phyloP scores from a whole-genome alignment of 257 asterid species.

The Thymus mandschuricus region DNA sequence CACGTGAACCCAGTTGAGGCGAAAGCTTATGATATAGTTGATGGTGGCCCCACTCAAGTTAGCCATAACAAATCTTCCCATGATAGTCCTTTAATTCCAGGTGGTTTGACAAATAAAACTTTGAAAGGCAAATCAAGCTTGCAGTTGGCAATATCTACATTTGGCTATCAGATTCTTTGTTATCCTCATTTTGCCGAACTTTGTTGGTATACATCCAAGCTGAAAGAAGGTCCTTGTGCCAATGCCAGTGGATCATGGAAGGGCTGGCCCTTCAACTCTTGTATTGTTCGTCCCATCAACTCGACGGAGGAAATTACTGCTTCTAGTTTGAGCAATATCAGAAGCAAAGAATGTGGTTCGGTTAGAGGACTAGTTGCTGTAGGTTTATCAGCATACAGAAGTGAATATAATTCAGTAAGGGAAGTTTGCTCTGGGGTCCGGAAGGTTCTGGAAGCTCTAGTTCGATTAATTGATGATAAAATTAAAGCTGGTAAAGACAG shows the following conservation, averaged over 20 bases:
- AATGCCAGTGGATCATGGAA: slow-evolving; percentile 78
- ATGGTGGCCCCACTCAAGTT: slow-evolving; percentile 38
- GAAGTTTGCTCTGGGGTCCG: slow-evolving; percentile 70
- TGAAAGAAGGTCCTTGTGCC: slow-evolving; percentile 90
- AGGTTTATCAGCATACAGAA: slow-evolving; percentile 88
- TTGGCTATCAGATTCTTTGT: slow-evolving; percentile 85
- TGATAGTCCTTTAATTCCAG: slow-evolving; percentile 39
- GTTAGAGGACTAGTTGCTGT: slow-evolving; percentile 91
- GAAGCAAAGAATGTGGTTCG: slow-evolving; percentile 54
- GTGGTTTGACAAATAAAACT: slow-evolving; percentile 42
- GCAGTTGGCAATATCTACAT: slow-evolving; percentile 74
- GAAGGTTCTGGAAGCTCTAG: slow-evolving; percentile 79
- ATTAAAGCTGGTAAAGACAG: slow-evolving; percentile 85
- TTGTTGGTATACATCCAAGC: slow-evolving; percentile 96
- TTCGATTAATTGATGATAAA: slow-evolving; percentile 59
- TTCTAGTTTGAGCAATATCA: slow-evolving; percentile 47
- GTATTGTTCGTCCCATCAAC: slow-evolving; percentile 72
- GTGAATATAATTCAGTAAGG: slow-evolving; percentile 74
- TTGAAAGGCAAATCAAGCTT: slow-evolving; percentile 76
- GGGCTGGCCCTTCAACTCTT: slow-evolving; percentile 96
- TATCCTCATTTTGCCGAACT: slow-evolving; percentile 99
- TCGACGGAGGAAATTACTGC: slow-evolving; percentile 47
- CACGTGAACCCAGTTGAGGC: slow-evolving; percentile 39
- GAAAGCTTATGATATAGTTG: slow-evolving; percentile 40
- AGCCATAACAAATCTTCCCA: slow-evolving; percentile 43